Percentiles rank a stretch among this genome's conserved stretches.
phyloP scores from a whole-genome alignment of 1,284 basidiomycete genomes.

The Boletus chippewaensis region DNA sequence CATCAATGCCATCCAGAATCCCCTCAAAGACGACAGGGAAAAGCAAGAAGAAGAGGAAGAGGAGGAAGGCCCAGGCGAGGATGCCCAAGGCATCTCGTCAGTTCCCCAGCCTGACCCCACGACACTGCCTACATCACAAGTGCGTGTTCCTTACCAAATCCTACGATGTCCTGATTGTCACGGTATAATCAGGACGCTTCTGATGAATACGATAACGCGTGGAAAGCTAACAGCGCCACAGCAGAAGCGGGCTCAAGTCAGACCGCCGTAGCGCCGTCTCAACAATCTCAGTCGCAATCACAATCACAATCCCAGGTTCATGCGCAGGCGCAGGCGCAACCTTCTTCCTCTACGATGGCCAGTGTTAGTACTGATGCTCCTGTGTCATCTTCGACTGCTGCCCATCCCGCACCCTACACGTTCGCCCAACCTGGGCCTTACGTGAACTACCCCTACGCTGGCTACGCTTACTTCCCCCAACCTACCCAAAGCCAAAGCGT shows the following conservation, averaged over 20 bases:
- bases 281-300: conserved; percentile 22
- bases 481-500: conserved; percentile 20
- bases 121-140: conserved; percentile 25
- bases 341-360: conserved; percentile 22
- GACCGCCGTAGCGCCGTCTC: conserved; percentile 12
- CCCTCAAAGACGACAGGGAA: conserved; percentile 39
- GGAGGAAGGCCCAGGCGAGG: conserved; percentile 20
- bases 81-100: conserved; percentile 16
- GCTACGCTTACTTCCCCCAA: conserved; percentile 28
- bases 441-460: conserved; percentile 29
- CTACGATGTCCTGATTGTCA: conserved; percentile 1
- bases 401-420: conserved; percentile 26
- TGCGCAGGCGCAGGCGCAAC: conserved; percentile 18
- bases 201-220: conserved; percentile 49
- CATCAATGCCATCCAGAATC: conserved; percentile 49
- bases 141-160: conserved; percentile 7
- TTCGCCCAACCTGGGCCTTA: conserved; percentile 30
- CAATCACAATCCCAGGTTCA: conserved; percentile 20
- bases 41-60: conserved; percentile 36
- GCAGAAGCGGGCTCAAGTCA: conserved; percentile 27
- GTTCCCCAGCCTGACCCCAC: conserved; percentile 20
- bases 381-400: conserved; percentile 15
- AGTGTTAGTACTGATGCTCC: conserved; percentile 17
- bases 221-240: conserved; percentile 46
- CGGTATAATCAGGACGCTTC: conserved; percentile 31